These are phyloP conservation scores for Centaurea solstitialis DNA, from an alignment of 129 eudicot genomes.

Conservation along the genomic window DNA sequence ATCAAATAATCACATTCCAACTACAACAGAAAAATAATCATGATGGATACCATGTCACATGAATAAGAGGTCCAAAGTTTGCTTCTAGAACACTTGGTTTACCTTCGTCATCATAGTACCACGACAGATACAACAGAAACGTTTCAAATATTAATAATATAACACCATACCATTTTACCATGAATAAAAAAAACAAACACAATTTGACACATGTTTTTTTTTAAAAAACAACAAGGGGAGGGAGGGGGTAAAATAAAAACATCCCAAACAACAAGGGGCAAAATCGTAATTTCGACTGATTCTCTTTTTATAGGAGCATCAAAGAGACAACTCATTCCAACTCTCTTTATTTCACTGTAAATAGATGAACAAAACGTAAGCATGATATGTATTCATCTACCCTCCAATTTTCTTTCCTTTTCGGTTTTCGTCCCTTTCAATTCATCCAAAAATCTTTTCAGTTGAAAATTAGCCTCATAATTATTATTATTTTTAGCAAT, in stretches of 20 bases:
- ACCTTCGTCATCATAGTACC: no score
- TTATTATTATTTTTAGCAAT: background rate
- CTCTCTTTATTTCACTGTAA: constrained; percentile 21
- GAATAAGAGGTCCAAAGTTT: background rate
- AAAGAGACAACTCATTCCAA: constrained; percentile 17
- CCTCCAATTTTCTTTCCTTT: constrained; percentile 16
- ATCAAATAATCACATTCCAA: background rate
- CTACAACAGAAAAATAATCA: background rate
- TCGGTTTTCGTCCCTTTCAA: constrained; percentile 37
- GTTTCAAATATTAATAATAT: background rate
- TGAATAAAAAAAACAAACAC: background rate
- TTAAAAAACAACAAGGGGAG: background rate
- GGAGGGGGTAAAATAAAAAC: background rate
- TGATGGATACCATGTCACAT: background rate
- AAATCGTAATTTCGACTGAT: background rate
- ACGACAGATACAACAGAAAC: background rate
- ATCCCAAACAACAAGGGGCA: constrained; percentile 1
- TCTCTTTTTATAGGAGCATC: constrained; percentile 5
- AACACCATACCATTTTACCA: background rate
- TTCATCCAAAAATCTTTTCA: constrained; percentile 28
- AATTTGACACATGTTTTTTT: background rate
- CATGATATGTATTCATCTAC: constrained; percentile 13
- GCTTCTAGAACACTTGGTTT: background rate
- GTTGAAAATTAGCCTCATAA: background rate
- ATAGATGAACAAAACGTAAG: constrained; percentile 26